Conservation (phyloP, 1,284 basidiomycete genomes). For the Trametes hirsuta region DNA sequence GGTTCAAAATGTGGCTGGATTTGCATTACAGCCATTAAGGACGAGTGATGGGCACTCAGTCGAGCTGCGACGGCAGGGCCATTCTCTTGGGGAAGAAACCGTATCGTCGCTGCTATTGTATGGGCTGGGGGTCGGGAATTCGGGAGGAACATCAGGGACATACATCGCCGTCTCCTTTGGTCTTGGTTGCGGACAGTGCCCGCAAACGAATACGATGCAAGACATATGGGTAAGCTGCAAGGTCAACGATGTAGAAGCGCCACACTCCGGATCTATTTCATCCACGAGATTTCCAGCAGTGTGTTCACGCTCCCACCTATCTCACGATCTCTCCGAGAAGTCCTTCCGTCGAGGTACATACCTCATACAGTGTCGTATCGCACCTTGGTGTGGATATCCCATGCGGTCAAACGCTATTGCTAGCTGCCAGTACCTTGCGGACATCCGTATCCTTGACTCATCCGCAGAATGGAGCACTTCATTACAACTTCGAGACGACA, state of each 20-base stretch:
- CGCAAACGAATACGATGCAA: no score
- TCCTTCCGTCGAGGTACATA: background rate
- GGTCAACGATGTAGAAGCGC: no score
- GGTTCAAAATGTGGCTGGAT: background rate
- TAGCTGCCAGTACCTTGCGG: constrained; percentile 4
- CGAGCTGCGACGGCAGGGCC: background rate
- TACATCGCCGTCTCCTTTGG: no score
- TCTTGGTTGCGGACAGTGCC: no score
- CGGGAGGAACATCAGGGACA: no score
- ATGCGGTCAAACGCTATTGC: background rate
- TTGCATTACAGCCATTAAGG: background rate
- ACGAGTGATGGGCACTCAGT: background rate
- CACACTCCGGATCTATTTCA: background rate
- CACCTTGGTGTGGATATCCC: constrained; percentile 6
- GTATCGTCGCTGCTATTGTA: no score
- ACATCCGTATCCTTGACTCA: background rate
- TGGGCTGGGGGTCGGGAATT: no score
- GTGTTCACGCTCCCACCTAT: background rate
- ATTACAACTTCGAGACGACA: no score
- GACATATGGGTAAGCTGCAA: no score
- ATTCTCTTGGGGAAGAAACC: no score
- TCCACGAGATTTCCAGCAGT: background rate
- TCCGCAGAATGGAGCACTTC: no score
- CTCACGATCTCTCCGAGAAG: background rate
- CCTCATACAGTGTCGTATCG: background rate